phyloP scores from a whole-genome alignment of 805 yeast species.

The Cyberlindnera meyerae region DNA sequence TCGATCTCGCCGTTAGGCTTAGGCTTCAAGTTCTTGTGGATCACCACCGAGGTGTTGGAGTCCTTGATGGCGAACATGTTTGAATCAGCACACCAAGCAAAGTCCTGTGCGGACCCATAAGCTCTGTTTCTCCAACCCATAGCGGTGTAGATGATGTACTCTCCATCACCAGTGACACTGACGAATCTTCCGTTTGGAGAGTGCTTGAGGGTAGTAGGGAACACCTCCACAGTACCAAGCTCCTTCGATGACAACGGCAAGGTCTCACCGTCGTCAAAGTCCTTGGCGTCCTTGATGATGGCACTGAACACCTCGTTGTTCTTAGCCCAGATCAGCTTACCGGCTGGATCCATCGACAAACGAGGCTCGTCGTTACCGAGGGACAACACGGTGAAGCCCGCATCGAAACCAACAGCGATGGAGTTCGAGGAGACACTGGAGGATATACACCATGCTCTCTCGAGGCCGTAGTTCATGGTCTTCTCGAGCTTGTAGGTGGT shows the following conservation, averaged over 20 bases:
- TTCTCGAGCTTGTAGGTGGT: constrained; percentile 91
- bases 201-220: constrained; percentile 81
- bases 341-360: constrained; percentile 87
- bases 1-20: constrained; percentile 58
- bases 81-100: constrained; percentile 93
- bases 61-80: constrained; percentile 82
- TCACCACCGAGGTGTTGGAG: constrained; percentile 55
- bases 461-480: constrained; percentile 84
- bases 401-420: constrained; percentile 90
- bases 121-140: constrained; percentile 97
- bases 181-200: constrained; percentile 98
- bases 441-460: constrained; percentile 95
- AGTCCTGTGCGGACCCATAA: constrained; percentile 84
- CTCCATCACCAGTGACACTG: constrained; percentile 97
- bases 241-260: constrained; percentile 80
- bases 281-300: constrained; percentile 66
- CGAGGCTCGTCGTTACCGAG: constrained; percentile 94
- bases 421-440: constrained; percentile 66
- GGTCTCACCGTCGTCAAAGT: constrained; percentile 73
- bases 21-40: constrained; percentile 83
- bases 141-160: constrained; percentile 91
- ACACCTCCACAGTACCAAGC: constrained; percentile 89
- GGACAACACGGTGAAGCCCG: constrained; percentile 84
- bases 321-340: constrained; percentile 87
- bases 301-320: constrained; percentile 81